Base-by-base conservation (phyloP, 164 flowering plant genomes). In the Santalum album region DNA sequence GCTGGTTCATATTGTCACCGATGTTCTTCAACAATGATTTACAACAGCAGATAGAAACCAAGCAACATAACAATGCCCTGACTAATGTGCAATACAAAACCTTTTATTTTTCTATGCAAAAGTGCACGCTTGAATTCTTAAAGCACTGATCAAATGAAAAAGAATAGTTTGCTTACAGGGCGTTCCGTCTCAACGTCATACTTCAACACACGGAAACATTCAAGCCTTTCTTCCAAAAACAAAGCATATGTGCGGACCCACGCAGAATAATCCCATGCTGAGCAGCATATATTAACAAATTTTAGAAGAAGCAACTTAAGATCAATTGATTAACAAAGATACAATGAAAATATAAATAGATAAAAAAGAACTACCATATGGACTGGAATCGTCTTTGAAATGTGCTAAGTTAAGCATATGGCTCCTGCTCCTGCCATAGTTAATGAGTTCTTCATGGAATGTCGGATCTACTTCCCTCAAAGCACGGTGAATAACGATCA, bases 211-310 rank as follows among this genome's bases (percentile, higher is more conserved):
- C 96, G 88, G 63, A 81, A 83, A 45, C 96, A 89, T 70, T 92
- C 99, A 63, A 92, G 71, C 65, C 88, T 70, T 76, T 89, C 96
- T 79, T 92, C 99, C 72, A 92, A 72, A 67, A 68, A 92, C 60
- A 89, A 75, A 21, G 99, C 99, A 75, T 92, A 92, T 29, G 81
- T 58, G 42, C 99, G 95, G 12, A 92, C 87, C 96, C 96, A 92
- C 12, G 90, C 83, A 67, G 99, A 92, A 73, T 89, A 92, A 65
- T 92, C 99, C 99, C 99, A 92, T 47, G 99, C 99, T 92, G 74
- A 36, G 50, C 44, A 70, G 26, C 27, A 66, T 18, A 55, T 9
- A n/a, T 42, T 48, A 42, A 47, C 2, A 40, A 36, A 39, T 29
- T 43, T 57, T 32, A 61, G n/a, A n/a, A n/a, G n/a, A n/a, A n/a